phyloP scores from a whole-genome alignment of 495 filamentous ascomycete species.

The Chaetomium cochliodes region DNA sequence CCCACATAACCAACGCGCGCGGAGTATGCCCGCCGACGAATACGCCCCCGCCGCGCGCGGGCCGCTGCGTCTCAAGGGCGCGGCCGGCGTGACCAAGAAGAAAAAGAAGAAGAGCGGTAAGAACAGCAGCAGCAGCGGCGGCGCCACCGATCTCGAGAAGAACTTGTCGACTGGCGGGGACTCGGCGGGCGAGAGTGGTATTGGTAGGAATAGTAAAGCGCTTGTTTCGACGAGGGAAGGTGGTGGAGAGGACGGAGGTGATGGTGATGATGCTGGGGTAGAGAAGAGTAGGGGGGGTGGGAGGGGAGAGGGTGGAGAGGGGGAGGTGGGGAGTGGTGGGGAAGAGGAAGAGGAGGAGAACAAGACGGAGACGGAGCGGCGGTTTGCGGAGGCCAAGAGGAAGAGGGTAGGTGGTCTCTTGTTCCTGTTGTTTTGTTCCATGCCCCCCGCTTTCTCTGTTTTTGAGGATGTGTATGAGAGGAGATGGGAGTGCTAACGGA shows the following conservation, averaged over 20 bases:
- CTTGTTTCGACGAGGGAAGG: neutral
- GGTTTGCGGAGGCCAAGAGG: conserved; percentile 72
- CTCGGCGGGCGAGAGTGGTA: neutral
- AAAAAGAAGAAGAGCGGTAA: conserved; percentile 55
- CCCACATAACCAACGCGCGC: neutral
- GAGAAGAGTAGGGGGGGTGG: too few species aligned
- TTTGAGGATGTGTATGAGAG: neutral
- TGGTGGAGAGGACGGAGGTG: too few species aligned
- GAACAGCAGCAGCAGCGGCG: neutral
- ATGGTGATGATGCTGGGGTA: too few species aligned
- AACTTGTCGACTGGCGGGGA: conserved; percentile 33
- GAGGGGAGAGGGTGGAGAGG: too few species aligned
- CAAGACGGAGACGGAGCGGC: conserved; percentile 86
- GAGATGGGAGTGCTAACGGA: neutral
- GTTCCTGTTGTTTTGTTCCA: too few species aligned
- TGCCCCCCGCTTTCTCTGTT: neutral
- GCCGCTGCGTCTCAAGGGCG: conserved; percentile 78
- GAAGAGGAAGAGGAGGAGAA: conserved; percentile 16
- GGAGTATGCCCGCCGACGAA: conserved; percentile 61
- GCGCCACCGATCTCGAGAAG: conserved; percentile 38
- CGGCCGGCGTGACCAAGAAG: conserved; percentile 60
- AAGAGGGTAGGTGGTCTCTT: conserved; percentile 63
- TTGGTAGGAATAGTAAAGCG: conserved; percentile 19
- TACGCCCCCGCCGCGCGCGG: conserved; percentile 65
- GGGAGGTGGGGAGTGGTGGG: neutral